Evolutionary conservation across 2,329 filamentous ascomycete species (phyloP).

Genomic region (Nannizzia gypsea): DNA sequence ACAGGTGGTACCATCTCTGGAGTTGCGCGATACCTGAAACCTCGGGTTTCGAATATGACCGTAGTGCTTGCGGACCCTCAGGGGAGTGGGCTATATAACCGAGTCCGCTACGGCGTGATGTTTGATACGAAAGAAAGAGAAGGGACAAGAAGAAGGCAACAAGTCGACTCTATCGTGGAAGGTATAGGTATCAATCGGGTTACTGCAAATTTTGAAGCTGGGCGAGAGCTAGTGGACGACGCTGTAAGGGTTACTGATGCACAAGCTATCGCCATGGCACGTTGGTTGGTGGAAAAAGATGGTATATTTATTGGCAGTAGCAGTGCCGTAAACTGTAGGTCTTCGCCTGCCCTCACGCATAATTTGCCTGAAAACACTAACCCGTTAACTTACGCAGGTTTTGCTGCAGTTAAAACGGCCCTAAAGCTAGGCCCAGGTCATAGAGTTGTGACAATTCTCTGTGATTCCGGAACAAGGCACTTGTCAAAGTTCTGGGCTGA

Average conservation of each 20-base stretch:
- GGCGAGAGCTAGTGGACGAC: constrained; percentile 75
- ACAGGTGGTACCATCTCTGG: constrained; percentile 91
- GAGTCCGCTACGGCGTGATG: constrained; percentile 88
- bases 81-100: constrained; percentile 86
- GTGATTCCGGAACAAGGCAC: constrained; percentile 40
- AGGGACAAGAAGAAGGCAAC: constrained; percentile 74
- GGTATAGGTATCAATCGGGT: constrained; percentile 90
- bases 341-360: neutral
- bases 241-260: constrained; percentile 78
- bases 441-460: constrained; percentile 38
- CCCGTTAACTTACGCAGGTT: constrained; percentile 25
- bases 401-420: constrained; percentile 38
- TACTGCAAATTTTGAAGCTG: constrained; percentile 86
- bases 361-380: constrained; percentile 2
- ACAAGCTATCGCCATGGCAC: constrained; percentile 86
- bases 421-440: constrained; percentile 38
- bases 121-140: constrained; percentile 81
- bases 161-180: constrained; percentile 93
- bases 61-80: constrained; percentile 87
- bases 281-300: constrained; percentile 90
- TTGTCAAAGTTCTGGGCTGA: constrained; percentile 42
- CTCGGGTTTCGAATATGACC: constrained; percentile 49
- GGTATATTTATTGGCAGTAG: constrained; percentile 91
- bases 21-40: constrained; percentile 72
- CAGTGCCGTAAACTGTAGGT: constrained; percentile 82